phyloP scores from a whole-genome alignment of 2,329 filamentous ascomycete genomes.

The Aspergillus puulaauensis region DNA sequence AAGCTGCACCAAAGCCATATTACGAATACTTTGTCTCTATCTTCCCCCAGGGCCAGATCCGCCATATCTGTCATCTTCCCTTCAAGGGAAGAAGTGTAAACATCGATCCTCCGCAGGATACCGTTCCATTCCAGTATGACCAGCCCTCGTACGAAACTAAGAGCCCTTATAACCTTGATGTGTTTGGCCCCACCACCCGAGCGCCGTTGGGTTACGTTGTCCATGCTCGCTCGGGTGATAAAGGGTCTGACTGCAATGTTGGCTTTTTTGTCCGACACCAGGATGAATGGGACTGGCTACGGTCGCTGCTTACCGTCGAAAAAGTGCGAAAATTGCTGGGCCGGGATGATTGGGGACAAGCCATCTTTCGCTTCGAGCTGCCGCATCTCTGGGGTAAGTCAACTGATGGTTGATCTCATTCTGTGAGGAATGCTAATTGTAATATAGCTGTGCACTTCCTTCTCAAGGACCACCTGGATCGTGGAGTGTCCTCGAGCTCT shows the following conservation, averaged over 20 bases:
- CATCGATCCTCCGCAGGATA: slow-evolving; percentile 1
- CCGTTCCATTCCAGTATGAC: slow-evolving; percentile 7
- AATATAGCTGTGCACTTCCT: slow-evolving; percentile 35
- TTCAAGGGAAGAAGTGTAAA: slow-evolving; percentile 1
- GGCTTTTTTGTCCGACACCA: slow-evolving; percentile 46
- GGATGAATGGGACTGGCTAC: slow-evolving; percentile 48
- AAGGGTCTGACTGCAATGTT: slow-evolving; percentile 46
- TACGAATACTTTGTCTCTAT: slow-evolving; percentile 20
- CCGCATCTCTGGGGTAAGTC: slow-evolving; percentile 35
- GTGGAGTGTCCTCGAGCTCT: slow-evolving; percentile 36
- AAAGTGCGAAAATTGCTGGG: slow-evolving; percentile 20
- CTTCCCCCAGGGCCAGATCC: slow-evolving; percentile 15
- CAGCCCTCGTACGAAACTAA: slow-evolving; percentile 14
- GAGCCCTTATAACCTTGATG: slow-evolving; percentile 9
- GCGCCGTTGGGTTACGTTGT: slow-evolving; percentile 36
- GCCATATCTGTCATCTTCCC: slow-evolving; percentile 13
- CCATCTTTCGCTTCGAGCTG: slow-evolving; percentile 49
- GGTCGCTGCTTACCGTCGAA: slow-evolving; percentile 14
- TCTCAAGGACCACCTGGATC: slow-evolving; percentile 38
- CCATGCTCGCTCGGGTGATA: slow-evolving; percentile 44
- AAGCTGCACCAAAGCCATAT: slow-evolving; percentile 16
- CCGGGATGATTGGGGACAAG: slow-evolving; percentile 5
- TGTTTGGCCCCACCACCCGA: slow-evolving; percentile 25
- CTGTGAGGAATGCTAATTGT: not conserved
- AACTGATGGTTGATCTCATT: too few relatives aligned